Evolutionary conservation across 352 stramenopile species (phyloP).

Genomic region (Pythium insidiosum): DNA sequence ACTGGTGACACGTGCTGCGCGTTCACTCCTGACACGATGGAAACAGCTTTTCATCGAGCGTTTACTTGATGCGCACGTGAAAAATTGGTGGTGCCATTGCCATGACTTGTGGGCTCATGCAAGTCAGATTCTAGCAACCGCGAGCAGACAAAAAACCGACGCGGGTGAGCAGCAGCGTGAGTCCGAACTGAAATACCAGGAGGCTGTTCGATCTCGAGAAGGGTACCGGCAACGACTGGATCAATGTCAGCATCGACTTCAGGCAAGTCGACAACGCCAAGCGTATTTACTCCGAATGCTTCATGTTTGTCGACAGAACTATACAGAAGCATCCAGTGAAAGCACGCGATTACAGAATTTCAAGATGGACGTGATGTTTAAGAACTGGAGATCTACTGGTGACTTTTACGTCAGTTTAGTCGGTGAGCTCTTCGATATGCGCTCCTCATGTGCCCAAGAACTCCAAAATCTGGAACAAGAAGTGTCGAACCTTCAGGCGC

Average conservation of each 20-base stretch:
- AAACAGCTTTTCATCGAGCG: conserved; percentile 17
- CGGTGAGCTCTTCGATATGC: conserved; percentile 19
- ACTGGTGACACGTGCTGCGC: background rate
- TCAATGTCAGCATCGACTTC: conserved; percentile 11
- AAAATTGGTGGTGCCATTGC: conserved; percentile 4
- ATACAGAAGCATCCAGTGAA: conserved; percentile 14
- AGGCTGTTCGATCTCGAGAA: conserved; percentile 14
- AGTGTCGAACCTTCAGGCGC: conserved; percentile 7
- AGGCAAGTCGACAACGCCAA: conserved; percentile 14
- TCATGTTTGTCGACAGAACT: conserved; percentile 14
- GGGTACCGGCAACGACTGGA: conserved; percentile 9
- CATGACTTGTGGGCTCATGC: too few relatives aligned
- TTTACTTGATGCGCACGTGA: conserved; percentile 9
- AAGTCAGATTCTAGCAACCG: too few relatives aligned
- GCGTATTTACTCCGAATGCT: conserved; percentile 13
- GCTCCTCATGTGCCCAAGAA: conserved; percentile 12
- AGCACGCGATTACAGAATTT: conserved; percentile 17
- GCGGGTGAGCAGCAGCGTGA: conserved; percentile 2
- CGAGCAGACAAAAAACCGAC: conserved; percentile 13
- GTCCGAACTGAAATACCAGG: conserved; percentile 8
- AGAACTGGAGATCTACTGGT: conserved; percentile 19
- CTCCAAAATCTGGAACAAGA: conserved; percentile 18
- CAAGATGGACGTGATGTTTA: conserved; percentile 30
- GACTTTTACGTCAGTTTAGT: conserved; percentile 24
- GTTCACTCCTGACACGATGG: conserved; percentile 8